Base-by-base conservation (phyloP, 371 early-diverging fungal genomes). In the Mortierella sp. region DNA sequence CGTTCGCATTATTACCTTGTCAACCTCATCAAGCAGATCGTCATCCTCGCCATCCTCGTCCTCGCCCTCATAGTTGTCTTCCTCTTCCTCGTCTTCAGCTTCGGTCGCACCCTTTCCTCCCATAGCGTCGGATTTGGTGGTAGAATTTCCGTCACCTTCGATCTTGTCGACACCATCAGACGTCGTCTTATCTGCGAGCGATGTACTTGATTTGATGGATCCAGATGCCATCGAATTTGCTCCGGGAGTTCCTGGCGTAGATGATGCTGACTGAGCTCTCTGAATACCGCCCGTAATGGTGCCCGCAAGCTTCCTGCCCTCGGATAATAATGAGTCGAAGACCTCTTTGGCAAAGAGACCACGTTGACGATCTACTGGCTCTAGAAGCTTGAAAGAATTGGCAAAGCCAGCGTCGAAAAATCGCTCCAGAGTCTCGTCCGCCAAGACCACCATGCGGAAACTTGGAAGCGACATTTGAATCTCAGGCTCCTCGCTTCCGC, bases 401-500 rank as follows among this genome's bases (percentile, higher is more conserved):
- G 90, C 86, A 65, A 94, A 93, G 52, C 87, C 92, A 28, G 87
- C 83, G 20, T 92, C 90, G 65, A 94, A 93, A 65, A 93, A 93
- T 22, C 76, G 80, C 77, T 93, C 94, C 40, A 94, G 73, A 9
- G 87, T 80, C 63, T 92, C 94, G 66, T 94, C 93, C 5, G 93
- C 93, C 70, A 94, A 72, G 3, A 93, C 87, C 18, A 93, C 90
- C 90, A 93, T 92, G 70, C 94, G 88, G 83, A 90, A 88, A 68
- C 86, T 85, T 20, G 87, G 88, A 20, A 88, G 83, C 24, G 86
- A 86, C 64, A 88, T 77, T 58, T 77, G 83, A 32, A 83, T 73
- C 62, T 83, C 81, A 4, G 69, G 69, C 32, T 80, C 81, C 11
- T 75, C 76, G 20, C 63, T 68, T 61, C 64, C 35, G 39, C 20